These are phyloP conservation scores for Orbilia brochopaga DNA, from an alignment of 2,329 filamentous ascomycete species.

Conservation along the genomic window DNA sequence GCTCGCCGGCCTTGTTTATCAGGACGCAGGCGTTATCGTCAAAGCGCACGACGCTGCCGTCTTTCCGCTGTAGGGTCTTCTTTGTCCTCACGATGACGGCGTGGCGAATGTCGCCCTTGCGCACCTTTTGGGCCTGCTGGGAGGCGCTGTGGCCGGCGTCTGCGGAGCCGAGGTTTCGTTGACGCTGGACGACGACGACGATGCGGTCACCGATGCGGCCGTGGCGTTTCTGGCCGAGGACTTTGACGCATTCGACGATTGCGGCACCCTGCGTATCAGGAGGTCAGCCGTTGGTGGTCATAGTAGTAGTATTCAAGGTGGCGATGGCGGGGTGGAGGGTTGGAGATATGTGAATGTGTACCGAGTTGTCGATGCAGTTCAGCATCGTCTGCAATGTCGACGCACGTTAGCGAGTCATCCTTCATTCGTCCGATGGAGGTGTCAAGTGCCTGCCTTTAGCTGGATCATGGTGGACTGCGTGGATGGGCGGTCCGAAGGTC, in stretches of 20 bases:
- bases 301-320: slow-evolving; percentile 5
- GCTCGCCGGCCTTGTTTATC: slow-evolving; percentile 95
- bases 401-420: slow-evolving; percentile 27
- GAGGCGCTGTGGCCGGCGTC: slow-evolving; percentile 64
- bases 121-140: slow-evolving; percentile 86
- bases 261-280: slow-evolving; percentile 69
- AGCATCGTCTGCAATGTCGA: slow-evolving; percentile 87
- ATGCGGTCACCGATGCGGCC: slow-evolving; percentile 97
- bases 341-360: slow-evolving; percentile 13
- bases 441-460: slow-evolving; percentile 69
- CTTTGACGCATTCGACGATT: slow-evolving; percentile 92
- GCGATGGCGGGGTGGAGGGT: slow-evolving; percentile 1
- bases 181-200: slow-evolving; percentile 96
- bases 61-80: slow-evolving; percentile 83
- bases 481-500: slow-evolving; percentile 50
- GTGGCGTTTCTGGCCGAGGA: slow-evolving; percentile 85
- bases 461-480: slow-evolving; percentile 80
- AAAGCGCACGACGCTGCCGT: slow-evolving; percentile 89
- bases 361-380: slow-evolving; percentile 99
- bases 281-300: slow-evolving; percentile 14
- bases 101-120: slow-evolving; percentile 93
- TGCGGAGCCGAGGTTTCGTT: slow-evolving; percentile 73
- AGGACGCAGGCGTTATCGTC: slow-evolving; percentile 98
- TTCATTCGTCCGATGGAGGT: not conserved
- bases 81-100: slow-evolving; percentile 90